Base-by-base conservation (phyloP, 1,284 basidiomycete species). In the Peniophora sp. region DNA sequence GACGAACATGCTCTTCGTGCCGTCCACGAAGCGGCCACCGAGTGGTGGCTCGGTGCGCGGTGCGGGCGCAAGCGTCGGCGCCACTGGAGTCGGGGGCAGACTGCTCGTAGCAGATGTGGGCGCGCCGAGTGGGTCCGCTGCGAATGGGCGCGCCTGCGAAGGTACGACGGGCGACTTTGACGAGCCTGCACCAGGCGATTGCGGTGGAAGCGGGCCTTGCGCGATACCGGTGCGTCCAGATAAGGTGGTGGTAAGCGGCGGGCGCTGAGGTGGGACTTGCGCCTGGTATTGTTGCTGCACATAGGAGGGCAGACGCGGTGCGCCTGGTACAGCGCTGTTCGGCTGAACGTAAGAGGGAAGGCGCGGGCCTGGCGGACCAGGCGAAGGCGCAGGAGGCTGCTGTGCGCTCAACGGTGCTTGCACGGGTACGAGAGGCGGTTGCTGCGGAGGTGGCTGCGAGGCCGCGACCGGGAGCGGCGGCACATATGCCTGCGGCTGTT, bases 1-100 rank as follows among this genome's bases (percentile, higher is more conserved):
- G 62, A 85, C 71, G 56, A 86, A 85, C 85, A 88, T 87, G 2
- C 86, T 88, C 63, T 80, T 80, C 2, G 85, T 81, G 24, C 85
- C 85, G 58, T 89, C 85, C 35, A 78, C 74, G 49, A 85, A 76
- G 9, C 77, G 78, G 27, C 81, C 83, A 46, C 83, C 80, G 17
- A 83, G 72, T 14, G 78, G 80, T 10, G 82, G 77, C 19, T 61
- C 69, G 58, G 61, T 58, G 39, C 60, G 54, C 14, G 59, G 34
- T 2, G 58, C 32, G 27, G 19, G 23, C 36, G 17, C 43, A 47
- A 35, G 52, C 38, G n/a, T 36, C 39, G 38, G 16, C 5, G 38
- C 8, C 38, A 16, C n/a, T 49, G 45, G 36, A 50, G 34, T 48
- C 25, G 53, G 51, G 20, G 47, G 48, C 8, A 41, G 38, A 20